These are phyloP conservation scores for Aspergillus amoenus DNA, from an alignment of 2,329 filamentous ascomycete species.

Conservation along the genomic window DNA sequence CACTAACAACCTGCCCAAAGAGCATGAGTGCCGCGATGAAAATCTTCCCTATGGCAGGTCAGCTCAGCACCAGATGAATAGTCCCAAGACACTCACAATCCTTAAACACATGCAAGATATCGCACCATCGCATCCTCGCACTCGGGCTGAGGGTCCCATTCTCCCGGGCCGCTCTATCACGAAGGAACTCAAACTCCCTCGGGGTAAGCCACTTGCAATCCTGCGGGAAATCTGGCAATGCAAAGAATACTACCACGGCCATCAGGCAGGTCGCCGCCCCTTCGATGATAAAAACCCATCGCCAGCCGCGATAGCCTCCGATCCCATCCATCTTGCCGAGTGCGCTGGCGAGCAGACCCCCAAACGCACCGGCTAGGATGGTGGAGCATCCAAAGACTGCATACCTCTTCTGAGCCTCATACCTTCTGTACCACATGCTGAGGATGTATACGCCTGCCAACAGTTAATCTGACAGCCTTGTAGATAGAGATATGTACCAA, in stretches of 20 bases:
- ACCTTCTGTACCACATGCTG: conserved; percentile 78
- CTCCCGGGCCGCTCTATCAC: conserved; percentile 64
- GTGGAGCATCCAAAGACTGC: conserved; percentile 80
- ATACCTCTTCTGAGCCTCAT: conserved; percentile 83
- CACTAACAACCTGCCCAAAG: conserved; percentile 73
- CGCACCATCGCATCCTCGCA: conserved; percentile 57
- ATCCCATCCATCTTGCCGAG: conserved; percentile 57
- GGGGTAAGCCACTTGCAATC: conserved; percentile 66
- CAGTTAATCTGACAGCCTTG: not conserved
- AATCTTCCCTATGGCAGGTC: conserved; percentile 53
- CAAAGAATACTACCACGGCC: conserved; percentile 58
- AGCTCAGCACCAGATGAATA: not conserved
- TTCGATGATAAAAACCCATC: conserved; percentile 56
- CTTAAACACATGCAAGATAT: conserved; percentile 65
- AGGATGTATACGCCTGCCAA: conserved; percentile 58
- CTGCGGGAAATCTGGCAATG: conserved; percentile 70
- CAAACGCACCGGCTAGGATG: conserved; percentile 59
- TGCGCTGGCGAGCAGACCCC: conserved; percentile 57
- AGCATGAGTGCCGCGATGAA: conserved; percentile 77
- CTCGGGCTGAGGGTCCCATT: conserved; percentile 66
- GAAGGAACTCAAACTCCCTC: conserved; percentile 65
- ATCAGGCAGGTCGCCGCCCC: conserved; percentile 62
- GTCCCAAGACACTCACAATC: conserved; percentile 49
- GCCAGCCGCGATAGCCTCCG: conserved; percentile 55
- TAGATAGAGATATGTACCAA: conserved; percentile 1